A percentile compares a stretch with the other conserved stretches of the same genome.
Evolutionary conservation across 2,329 filamentous ascomycete species (phyloP).

Genomic region (Aspergillus tamarii): DNA sequence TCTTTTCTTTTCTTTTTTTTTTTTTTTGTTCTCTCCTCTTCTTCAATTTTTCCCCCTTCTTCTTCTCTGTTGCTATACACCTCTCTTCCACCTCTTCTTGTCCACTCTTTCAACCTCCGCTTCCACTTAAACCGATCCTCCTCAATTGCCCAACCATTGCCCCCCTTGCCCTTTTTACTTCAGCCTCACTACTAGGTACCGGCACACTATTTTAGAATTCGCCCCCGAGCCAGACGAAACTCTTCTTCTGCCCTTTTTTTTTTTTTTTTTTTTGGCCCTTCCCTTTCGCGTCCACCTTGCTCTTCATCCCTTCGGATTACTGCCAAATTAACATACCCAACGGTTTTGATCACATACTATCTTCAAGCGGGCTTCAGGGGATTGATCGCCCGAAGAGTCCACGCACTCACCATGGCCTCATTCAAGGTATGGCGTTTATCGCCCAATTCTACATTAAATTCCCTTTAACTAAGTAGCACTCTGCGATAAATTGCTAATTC

Average conservation of each 20-base stretch:
- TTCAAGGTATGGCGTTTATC: slow-evolving; percentile 39
- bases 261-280: background rate
- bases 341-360: slow-evolving; percentile 12
- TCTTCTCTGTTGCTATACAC: background rate
- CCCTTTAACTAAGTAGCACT: background rate
- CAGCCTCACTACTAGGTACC: slow-evolving; percentile 12
- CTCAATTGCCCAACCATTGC: slow-evolving; percentile 8
- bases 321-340: background rate
- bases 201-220: slow-evolving; percentile 1
- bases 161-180: slow-evolving; percentile 11
- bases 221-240: background rate
- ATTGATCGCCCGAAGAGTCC: slow-evolving; percentile 34
- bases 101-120: slow-evolving; percentile 1
- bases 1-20: slow-evolving; percentile 5
- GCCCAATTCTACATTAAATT: background rate
- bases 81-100: background rate
- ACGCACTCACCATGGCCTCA: slow-evolving; percentile 40
- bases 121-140: background rate
- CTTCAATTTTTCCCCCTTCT: slow-evolving; percentile 14
- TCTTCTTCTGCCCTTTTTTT: background rate
- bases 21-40: slow-evolving; percentile 15
- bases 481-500: slow-evolving; percentile 24
- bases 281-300: slow-evolving; percentile 2
- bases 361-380: slow-evolving; percentile 29
- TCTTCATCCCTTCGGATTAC: slow-evolving; percentile 1